Conservation (phyloP, 192 early-diverging fungal species). For the Podila clonocystis region DNA sequence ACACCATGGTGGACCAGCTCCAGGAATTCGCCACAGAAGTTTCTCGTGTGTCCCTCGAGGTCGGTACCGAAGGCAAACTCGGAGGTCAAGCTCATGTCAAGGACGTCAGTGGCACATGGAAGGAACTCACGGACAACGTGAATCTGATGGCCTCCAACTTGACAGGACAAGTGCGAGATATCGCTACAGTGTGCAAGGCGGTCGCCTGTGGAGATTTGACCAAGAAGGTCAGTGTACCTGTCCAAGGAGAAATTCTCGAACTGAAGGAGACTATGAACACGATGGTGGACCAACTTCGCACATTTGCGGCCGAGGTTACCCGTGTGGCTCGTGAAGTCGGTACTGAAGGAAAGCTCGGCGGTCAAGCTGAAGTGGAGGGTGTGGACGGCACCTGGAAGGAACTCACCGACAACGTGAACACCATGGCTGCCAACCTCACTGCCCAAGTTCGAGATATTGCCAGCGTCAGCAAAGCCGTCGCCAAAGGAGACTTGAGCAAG, state of each 20-base stretch:
- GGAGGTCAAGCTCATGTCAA: conserved; percentile 69
- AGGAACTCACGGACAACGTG: conserved; percentile 68
- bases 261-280: conserved; percentile 72
- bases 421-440: conserved; percentile 75
- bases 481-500: conserved; percentile 64
- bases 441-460: conserved; percentile 77
- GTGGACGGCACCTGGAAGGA: conserved; percentile 74
- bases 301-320: conserved; percentile 58
- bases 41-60: conserved; percentile 66
- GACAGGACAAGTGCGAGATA: conserved; percentile 69
- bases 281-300: conserved; percentile 67
- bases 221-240: conserved; percentile 64
- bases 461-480: conserved; percentile 70
- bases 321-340: conserved; percentile 72
- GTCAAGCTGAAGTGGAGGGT: conserved; percentile 63
- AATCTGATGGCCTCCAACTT: conserved; percentile 35
- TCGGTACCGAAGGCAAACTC: conserved; percentile 70
- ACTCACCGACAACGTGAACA: conserved; percentile 75
- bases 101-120: conserved; percentile 71
- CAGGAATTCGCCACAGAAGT: conserved; percentile 72
- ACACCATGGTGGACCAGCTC: conserved; percentile 71
- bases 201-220: conserved; percentile 69
- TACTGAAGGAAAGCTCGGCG: conserved; percentile 74
- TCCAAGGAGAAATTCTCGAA: conserved; percentile 69
- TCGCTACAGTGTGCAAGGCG: conserved; percentile 68